Percentiles rank a stretch among this genome's conserved stretches.
Evolutionary conservation across 306 rosid species (phyloP).

Genomic region (Lathyrus tuberosus): DNA sequence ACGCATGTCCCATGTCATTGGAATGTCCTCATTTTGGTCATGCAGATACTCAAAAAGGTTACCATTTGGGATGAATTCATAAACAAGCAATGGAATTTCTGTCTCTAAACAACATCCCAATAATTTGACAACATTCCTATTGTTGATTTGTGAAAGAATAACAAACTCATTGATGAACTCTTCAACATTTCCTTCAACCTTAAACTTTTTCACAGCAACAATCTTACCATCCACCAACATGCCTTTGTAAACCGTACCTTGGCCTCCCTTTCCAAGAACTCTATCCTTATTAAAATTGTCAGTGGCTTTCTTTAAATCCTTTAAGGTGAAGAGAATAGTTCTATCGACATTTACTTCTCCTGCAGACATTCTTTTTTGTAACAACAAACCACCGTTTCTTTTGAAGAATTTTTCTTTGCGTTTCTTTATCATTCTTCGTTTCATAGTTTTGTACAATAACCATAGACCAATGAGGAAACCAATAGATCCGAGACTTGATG

Average conservation of each 20-base stretch:
- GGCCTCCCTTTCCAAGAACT: constrained; percentile 51
- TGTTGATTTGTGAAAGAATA: constrained; percentile 46
- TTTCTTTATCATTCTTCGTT: background rate
- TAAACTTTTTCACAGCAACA: constrained; percentile 42
- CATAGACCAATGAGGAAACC: constrained; percentile 30
- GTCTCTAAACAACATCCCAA: constrained; percentile 11
- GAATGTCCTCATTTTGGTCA: constrained; percentile 31
- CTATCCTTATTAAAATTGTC: constrained; percentile 37
- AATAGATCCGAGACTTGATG: constrained; percentile 38
- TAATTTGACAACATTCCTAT: constrained; percentile 45
- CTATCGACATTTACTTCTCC: constrained; percentile 31
- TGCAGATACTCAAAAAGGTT: constrained; percentile 36
- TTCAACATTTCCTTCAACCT: constrained; percentile 36
- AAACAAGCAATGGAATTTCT: background rate
- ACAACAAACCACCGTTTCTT: constrained; percentile 45
- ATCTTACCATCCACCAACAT: constrained; percentile 44
- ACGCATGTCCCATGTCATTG: constrained; percentile 43
- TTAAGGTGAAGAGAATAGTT: constrained; percentile 30
- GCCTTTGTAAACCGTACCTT: constrained; percentile 50
- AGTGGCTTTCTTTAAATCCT: constrained; percentile 44
- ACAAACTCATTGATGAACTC: constrained; percentile 41
- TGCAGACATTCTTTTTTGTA: constrained; percentile 34
- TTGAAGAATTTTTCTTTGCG: too few species aligned
- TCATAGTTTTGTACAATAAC: constrained; percentile 15
- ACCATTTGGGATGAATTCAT: constrained; percentile 35